These are phyloP conservation scores for Trametes punicea DNA, from an alignment of 768 basidiomycete species.

Conservation along the genomic window DNA sequence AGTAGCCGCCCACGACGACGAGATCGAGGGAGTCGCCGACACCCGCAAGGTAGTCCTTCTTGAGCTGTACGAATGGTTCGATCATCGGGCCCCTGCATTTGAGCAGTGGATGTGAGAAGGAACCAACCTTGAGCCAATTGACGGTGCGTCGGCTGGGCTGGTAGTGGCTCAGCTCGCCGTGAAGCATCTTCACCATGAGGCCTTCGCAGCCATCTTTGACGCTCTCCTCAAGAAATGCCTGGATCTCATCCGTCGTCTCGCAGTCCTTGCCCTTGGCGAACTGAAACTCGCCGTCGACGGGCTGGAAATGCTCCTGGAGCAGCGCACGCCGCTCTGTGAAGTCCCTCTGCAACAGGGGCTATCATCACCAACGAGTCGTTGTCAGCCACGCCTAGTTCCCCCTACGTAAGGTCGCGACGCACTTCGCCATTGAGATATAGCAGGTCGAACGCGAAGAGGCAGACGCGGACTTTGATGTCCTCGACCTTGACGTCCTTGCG, in stretches of 20 bases:
- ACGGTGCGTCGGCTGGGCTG: constrained; percentile 94
- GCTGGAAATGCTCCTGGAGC: constrained; percentile 73
- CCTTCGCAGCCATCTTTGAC: constrained; percentile 99
- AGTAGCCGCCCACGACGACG: constrained; percentile 96
- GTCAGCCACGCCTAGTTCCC: background rate
- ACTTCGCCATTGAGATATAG: constrained; percentile 98
- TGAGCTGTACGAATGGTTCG: constrained; percentile 55
- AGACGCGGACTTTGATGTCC: constrained; percentile 95
- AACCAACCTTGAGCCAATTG: constrained; percentile 92
- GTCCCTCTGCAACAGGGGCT: constrained; percentile 82
- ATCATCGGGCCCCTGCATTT: background rate
- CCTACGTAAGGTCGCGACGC: constrained; percentile 21
- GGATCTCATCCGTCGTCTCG: constrained; percentile 90
- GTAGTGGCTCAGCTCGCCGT: constrained; percentile 87
- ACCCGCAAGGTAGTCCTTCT: constrained; percentile 97
- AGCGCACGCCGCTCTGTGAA: constrained; percentile 75
- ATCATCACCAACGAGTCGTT: background rate
- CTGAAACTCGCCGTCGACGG: constrained; percentile 84
- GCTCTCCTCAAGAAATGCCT: constrained; percentile 90
- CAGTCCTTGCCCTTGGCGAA: constrained; percentile 92
- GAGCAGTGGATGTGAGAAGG: background rate
- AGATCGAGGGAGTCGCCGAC: constrained; percentile 97
- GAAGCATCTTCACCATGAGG: constrained; percentile 99
- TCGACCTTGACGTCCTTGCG: constrained; percentile 98
- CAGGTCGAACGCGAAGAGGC: constrained; percentile 94